Base-by-base conservation (phyloP, 2,329 filamentous ascomycete species). In the Epicoccum sorghinum region DNA sequence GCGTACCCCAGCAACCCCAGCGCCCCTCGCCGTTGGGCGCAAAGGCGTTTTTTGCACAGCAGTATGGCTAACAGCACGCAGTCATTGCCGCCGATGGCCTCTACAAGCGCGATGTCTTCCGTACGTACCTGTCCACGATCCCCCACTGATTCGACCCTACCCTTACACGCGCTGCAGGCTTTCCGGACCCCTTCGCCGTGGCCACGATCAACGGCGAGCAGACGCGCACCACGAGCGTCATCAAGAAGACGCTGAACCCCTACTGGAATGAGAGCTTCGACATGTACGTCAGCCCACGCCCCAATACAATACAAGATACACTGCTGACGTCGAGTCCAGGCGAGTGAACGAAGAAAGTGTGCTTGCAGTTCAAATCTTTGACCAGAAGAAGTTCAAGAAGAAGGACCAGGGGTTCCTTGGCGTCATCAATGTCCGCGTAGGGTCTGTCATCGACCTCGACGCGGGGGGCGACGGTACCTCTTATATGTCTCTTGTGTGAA, bases 311-410 rank as follows among this genome's bases (percentile, higher is more conserved):
- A 45, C n/a, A 45, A 10, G 47, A 38, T 48, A 30, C 51, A 48
- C n/a, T 54, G 52, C 70, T 73, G 65, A 73, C 50, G 60, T 45
- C n/a, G 24, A 27, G 47, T 25, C 54, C 73, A 98, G 95, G 81
- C 86, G 85, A 74, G 93, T 91, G 57, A 95, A 89, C 58, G 95
- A 99, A 75, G 93, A 96, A 70, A 96, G 93, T 75, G 97, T 99
- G 70, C 83, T 99, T 42, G 95, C 95, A 7, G 93, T 99, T 41
- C 95, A 99, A 74, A 96, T 99, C 50, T 99, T 99, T 74, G 95
- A 99, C 77, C 95, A 99, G 79, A 97, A 97, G 82, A 99, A 99
- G 80, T 99, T 99, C 81, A 99, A 99, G 83, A 99, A 99, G 86
- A 99, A 98, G 91, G 95, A 99, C 68, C 95, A 99, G 75, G 95